Evolutionary conservation across 768 basidiomycete species (phyloP), one percentile per base, ranked within the genome.

Genomic region (Rhodosporidiobolus sp.): DNA sequence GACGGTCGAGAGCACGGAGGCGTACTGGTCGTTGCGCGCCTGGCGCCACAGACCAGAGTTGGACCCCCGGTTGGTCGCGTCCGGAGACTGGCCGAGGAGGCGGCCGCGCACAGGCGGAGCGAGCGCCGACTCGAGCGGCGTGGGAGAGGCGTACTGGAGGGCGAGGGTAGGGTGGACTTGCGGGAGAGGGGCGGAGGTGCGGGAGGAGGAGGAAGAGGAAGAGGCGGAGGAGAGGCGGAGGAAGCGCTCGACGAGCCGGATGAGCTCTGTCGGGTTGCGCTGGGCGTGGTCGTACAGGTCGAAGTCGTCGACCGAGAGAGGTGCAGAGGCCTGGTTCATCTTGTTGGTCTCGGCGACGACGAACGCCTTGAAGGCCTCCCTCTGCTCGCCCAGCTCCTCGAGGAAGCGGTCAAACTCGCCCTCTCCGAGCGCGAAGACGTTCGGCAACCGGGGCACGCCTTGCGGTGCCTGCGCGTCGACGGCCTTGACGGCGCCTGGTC

Each of bases 81-180:
- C 34, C 19, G 58, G 59, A 5, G 52, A 34, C 2, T 56, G 67
- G 16, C 75, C 75, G 62, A 76, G 72, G 48, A 76, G 52, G 7
- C 75, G 75, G n/a, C 72, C 75, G 16, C 63, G 69, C 34, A 76
- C 35, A 4, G 75, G 72, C 3, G 69, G 38, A 0, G 72, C 53
- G 45, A 76, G 69, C 28, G 68, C 35, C 10, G 69, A 65, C 57
- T 76, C 75, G 69, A 76, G 69, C 3, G 69, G 72, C 9, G 75
- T 73, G 0, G 69, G 68, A 4, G 68, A 52, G 0, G 63, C 64
- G 66, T 76, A 76, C 50, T 73, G 75, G 19, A 76, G 72, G 0
- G 65, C 71, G 65, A 76, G 75, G 34, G 72, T 71, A 0, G 65
- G 71, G 72, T 76, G 75, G 24, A 69, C 43, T 16, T 67, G 68